These are phyloP conservation scores for Backusella liffmaniae DNA, from an alignment of 192 early-diverging fungal genomes.

Conservation along the genomic window DNA sequence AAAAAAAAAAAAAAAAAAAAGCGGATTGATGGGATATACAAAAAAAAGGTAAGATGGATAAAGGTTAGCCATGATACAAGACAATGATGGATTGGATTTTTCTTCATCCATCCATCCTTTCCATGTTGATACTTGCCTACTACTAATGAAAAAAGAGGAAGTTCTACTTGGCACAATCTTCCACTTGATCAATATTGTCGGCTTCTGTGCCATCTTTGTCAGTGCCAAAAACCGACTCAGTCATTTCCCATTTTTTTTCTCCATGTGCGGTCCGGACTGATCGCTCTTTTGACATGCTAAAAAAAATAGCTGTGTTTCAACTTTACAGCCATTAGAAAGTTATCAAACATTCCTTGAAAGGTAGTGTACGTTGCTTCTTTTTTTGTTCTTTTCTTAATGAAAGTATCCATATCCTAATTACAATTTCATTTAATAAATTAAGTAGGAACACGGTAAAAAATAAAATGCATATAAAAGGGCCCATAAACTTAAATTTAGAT, in stretches of 20 bases:
- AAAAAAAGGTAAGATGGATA: not conserved
- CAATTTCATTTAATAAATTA: too few relatives aligned
- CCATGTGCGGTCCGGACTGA: too few relatives aligned
- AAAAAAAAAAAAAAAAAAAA: not conserved
- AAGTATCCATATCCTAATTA: too few relatives aligned
- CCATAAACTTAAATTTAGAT: too few relatives aligned
- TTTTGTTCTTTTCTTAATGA: too few relatives aligned
- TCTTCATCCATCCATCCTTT: not conserved
- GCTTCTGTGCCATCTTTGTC: not conserved
- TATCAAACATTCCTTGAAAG: too few relatives aligned
- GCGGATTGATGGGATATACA: not conserved
- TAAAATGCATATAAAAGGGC: too few relatives aligned
- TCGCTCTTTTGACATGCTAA: too few relatives aligned
- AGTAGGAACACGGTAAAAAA: too few relatives aligned
- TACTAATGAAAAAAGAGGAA: conserved; percentile 4
- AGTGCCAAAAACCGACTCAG: not conserved
- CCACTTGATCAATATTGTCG: not conserved
- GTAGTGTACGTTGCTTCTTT: too few relatives aligned
- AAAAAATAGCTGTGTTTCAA: too few relatives aligned
- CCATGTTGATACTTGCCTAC: conserved; percentile 2
- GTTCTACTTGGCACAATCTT: not conserved
- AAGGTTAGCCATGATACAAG: not conserved
- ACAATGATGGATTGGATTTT: not conserved
- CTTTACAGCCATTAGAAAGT: too few relatives aligned
- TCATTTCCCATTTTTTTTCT: not conserved